Conservation (phyloP, 306 rosid species). For the Glycine soja region DNA sequence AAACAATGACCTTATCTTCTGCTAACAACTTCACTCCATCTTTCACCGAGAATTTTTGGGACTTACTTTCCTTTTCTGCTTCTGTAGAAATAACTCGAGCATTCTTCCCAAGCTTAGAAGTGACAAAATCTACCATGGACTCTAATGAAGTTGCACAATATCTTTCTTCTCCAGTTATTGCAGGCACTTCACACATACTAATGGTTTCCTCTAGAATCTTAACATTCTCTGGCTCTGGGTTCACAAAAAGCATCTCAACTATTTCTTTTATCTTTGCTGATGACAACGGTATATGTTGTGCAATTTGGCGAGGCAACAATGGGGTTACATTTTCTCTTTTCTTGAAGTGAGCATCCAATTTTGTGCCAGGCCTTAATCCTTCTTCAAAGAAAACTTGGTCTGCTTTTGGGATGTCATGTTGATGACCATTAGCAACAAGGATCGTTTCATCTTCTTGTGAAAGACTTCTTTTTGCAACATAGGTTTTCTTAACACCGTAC, state of each 20-base stretch:
- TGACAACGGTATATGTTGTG: background rate
- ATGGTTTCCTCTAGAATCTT: background rate
- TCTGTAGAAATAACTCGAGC: too few species aligned
- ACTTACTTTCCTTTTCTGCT: background rate
- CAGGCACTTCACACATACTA: background rate
- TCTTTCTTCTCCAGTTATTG: too few species aligned
- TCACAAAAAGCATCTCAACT: background rate
- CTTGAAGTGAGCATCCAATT: background rate
- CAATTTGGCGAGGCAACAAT: background rate
- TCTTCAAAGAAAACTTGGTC: background rate
- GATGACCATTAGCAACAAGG: background rate
- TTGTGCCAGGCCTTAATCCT: background rate
- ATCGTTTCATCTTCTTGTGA: too few species aligned
- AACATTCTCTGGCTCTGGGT: background rate
- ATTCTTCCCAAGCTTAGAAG: background rate
- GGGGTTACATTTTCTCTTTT: background rate
- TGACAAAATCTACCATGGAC: background rate
- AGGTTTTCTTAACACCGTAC: too few species aligned
- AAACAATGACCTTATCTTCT: too few species aligned
- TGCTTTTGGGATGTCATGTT: background rate
- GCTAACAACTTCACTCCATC: too few species aligned
- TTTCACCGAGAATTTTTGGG: too few species aligned
- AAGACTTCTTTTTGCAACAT: too few species aligned
- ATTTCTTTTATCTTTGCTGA: background rate
- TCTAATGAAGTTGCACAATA: background rate